Evolutionary conservation across 148 eudicot genomes (phyloP), one percentile per base, ranked within the genome.

Genomic region (Polygonum aviculare): DNA sequence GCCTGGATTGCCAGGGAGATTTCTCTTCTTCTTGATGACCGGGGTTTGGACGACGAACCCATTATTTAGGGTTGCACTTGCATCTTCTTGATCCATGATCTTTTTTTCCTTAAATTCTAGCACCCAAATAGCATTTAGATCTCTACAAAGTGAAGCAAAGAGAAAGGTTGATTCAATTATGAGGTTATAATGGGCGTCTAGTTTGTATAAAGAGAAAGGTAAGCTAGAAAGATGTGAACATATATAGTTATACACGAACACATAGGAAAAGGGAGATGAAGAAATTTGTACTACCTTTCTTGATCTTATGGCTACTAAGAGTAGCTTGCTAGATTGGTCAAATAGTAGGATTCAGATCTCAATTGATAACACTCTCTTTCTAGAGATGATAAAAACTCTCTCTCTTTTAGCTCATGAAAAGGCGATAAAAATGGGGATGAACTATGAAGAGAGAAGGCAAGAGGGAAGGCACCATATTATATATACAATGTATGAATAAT

Each of bases 1-100:
- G 74, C 87, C 87, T 51, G 87, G 87, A 57, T 82, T 92, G 57
- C 97, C 97, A 47, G 97, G 97, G 77, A 92, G 95, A 78, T 86
- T 92, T 82, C 97, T 86, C 82, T 90, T 90, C 85, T 86, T 92
- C 91, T 86, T 90, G 73, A 79, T 65, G 22, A 47, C 55, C 51
- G 75, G 80, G 62, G 79, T 83, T 77, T 82, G 86, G 60, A 79
- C 63, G 60, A 0, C 9, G 8, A 86, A 86, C 67, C 85, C 87
- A 81, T 72, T 85, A 15, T 14, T 44, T 79, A 87, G 49, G 47
- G 83, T 87, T 69, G 77, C 41, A n/a, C 9, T 35, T 38, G 16
- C 82, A 74, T 81, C 86, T 83, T 88, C 91, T 72, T 90, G 87
- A 71, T 78, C 86, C 94, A 90, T 90, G 72, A 15, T 55, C 2